Conservation (phyloP, 2,329 filamentous ascomycete species). For the Blastomyces gilchristii region DNA sequence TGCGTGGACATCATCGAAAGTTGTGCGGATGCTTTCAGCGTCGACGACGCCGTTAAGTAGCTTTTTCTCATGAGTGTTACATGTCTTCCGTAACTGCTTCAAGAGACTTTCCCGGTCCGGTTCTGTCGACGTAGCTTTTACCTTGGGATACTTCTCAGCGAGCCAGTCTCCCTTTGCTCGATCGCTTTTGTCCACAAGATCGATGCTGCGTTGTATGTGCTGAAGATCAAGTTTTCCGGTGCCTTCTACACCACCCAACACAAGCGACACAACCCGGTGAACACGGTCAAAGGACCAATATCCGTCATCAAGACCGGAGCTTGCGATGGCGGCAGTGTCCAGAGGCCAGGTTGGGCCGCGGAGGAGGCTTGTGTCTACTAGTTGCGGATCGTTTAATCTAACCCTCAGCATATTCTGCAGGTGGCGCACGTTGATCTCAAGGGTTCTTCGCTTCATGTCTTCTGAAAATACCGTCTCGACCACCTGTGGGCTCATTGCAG, state of each 20-base stretch:
- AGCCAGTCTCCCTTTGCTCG: conserved; percentile 30
- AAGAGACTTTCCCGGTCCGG: conserved; percentile 35
- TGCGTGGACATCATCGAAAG: conserved; percentile 78
- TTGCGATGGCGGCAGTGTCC: conserved; percentile 21
- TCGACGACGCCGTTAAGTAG: conserved; percentile 74
- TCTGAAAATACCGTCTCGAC: conserved; percentile 36
- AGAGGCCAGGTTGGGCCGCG: conserved; percentile 24
- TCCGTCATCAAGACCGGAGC: conserved; percentile 39
- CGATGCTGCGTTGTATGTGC: conserved; percentile 28
- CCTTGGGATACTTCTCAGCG: conserved; percentile 23
- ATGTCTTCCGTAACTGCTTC: conserved; percentile 45
- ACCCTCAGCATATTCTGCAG: conserved; percentile 51
- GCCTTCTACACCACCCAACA: conserved; percentile 39
- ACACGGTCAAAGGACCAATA: conserved; percentile 52
- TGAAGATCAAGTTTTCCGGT: conserved; percentile 33
- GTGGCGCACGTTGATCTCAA: conserved; percentile 54
- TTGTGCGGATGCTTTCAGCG: conserved; percentile 69
- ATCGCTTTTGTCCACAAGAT: conserved; percentile 34
- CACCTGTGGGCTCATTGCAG: conserved; percentile 32
- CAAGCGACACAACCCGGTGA: conserved; percentile 48
- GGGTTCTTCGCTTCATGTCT: conserved; percentile 40
- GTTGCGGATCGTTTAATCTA: conserved; percentile 27
- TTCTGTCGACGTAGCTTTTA: conserved; percentile 24
- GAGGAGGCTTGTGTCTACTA: conserved; percentile 20
- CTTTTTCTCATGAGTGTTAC: conserved; percentile 70